These are phyloP conservation scores for Otatea glauca DNA, from an alignment of 176 grass and related monocot genomes.

Conservation along the genomic window DNA sequence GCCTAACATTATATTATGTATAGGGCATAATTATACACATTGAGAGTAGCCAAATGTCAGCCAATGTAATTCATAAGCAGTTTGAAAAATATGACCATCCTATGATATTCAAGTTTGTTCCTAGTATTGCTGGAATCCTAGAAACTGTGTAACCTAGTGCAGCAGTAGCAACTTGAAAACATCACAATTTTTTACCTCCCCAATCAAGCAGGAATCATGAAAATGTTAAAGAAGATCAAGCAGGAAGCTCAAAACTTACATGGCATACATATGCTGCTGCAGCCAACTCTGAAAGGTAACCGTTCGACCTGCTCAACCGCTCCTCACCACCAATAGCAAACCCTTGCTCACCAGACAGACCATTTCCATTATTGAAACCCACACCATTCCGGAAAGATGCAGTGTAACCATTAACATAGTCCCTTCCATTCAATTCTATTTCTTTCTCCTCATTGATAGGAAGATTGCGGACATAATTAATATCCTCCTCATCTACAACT, in stretches of 20 bases:
- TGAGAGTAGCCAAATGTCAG: background rate
- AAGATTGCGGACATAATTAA: constrained; percentile 43
- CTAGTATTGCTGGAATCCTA: constrained; percentile 6
- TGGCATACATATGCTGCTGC: constrained; percentile 87
- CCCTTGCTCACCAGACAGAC: constrained; percentile 74
- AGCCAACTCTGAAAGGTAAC: constrained; percentile 90
- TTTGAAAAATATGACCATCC: constrained; percentile 27
- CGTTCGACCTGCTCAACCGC: constrained; percentile 71
- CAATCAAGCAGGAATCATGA: background rate
- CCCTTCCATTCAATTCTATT: constrained; percentile 47
- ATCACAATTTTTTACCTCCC: background rate
- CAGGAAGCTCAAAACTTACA: constrained; percentile 60
- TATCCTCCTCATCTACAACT: constrained; percentile 62
- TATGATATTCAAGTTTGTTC: background rate
- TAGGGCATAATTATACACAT: background rate
- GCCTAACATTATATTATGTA: constrained; percentile 25
- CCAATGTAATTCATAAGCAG: background rate
- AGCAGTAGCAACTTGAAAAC: constrained; percentile 7
- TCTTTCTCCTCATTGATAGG: constrained; percentile 49
- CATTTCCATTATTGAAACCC: constrained; percentile 93
- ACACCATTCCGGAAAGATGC: constrained; percentile 85
- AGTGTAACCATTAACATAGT: constrained; percentile 40
- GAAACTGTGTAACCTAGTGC: constrained; percentile 1
- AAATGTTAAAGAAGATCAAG: background rate
- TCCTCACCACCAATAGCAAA: constrained; percentile 94